Percentiles rank a stretch among this genome's conserved stretches.
Evolutionary conservation across 176 grass and related monocot genomes (phyloP).

Genomic region (Ananas comosus): DNA sequence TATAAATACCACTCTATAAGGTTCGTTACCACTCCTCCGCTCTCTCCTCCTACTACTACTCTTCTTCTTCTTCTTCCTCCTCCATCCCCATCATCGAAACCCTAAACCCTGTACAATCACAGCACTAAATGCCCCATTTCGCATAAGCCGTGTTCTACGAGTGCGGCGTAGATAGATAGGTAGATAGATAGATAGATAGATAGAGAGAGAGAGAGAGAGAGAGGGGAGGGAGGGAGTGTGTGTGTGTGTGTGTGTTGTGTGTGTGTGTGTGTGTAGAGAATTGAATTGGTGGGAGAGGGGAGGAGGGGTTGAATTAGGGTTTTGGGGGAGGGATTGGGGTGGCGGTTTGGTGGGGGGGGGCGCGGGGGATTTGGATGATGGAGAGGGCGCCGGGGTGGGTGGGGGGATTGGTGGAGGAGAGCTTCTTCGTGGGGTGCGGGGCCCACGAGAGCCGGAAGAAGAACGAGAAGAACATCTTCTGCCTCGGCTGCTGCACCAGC

Average conservation of each 20-base stretch:
- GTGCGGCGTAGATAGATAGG: too few relatives aligned
- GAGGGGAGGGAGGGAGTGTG: too few relatives aligned
- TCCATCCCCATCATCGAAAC: background rate
- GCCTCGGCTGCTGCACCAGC: constrained; percentile 80
- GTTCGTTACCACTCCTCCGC: constrained; percentile 9
- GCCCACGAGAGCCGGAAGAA: constrained; percentile 62
- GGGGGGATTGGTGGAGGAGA: constrained; percentile 59
- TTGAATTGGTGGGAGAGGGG: background rate
- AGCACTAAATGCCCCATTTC: background rate
- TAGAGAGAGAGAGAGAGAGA: too few relatives aligned
- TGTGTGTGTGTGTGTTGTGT: too few relatives aligned
- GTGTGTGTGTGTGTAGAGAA: too few relatives aligned
- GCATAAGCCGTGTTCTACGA: background rate
- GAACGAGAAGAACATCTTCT: constrained; percentile 99
- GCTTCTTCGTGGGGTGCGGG: constrained; percentile 71
- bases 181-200: too few relatives aligned
- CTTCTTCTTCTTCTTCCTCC: background rate
- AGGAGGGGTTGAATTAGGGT: background rate
- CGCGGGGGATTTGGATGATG: background rate
- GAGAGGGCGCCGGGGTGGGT: constrained; percentile 55
- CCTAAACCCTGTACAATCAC: background rate
- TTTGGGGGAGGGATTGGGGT: too few relatives aligned
- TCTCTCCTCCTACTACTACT: background rate
- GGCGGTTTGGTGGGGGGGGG: too few relatives aligned
- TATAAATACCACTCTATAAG: constrained; percentile 33